Conservation (phyloP, 805 yeast species). For the Kazachstania taianensis region DNA sequence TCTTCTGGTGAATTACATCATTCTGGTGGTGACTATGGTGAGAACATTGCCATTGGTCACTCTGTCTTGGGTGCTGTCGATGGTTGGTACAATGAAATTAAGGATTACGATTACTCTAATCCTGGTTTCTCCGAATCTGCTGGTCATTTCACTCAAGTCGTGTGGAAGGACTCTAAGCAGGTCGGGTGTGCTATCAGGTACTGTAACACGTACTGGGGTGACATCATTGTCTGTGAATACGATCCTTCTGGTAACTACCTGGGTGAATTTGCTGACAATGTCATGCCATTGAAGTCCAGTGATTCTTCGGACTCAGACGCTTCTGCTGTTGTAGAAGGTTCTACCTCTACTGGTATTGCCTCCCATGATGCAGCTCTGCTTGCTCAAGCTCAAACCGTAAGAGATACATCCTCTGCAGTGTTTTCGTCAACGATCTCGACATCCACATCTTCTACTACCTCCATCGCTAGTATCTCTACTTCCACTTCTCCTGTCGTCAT, state of each 20-base stretch:
- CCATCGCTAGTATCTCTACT: too few species aligned
- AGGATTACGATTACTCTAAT: conserved; percentile 42
- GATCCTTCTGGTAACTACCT: conserved; percentile 61
- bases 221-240: conserved; percentile 68
- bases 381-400: too few species aligned
- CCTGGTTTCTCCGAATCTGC: conserved; percentile 33
- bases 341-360: too few species aligned
- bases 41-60: conserved; percentile 64
- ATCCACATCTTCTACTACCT: too few species aligned
- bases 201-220: conserved; percentile 46
- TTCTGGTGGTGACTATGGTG: conserved; percentile 54
- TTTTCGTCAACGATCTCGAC: too few species aligned
- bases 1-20: conserved; percentile 49
- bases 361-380: too few species aligned
- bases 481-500: too few species aligned
- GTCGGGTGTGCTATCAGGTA: conserved; percentile 63
- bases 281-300: conserved; percentile 13
- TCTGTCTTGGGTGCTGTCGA: conserved; percentile 38
- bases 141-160: conserved; percentile 73
- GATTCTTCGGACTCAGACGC: too few species aligned
- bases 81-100: conserved; percentile 66
- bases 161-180: conserved; percentile 53
- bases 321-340: too few species aligned
- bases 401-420: too few species aligned
- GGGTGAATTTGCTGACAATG: conserved; percentile 40